phyloP scores from a whole-genome alignment of 352 stramenopile species.

The Phytopythium delawarense region DNA sequence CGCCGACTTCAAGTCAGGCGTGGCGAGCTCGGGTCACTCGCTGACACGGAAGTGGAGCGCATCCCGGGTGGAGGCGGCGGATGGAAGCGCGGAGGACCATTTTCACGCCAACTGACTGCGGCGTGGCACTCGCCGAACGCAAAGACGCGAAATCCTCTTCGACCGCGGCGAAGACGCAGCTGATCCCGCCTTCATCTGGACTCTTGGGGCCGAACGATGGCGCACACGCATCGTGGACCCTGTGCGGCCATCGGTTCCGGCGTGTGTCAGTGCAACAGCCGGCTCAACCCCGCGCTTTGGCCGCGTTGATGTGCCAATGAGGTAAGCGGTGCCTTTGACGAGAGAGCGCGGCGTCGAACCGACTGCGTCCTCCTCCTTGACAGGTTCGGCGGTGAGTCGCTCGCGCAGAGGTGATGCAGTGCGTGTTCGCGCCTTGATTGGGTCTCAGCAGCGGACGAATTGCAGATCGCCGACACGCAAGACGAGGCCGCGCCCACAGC shows the following conservation, averaged over 20 bases:
- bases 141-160: neutral
- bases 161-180: neutral
- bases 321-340: no score
- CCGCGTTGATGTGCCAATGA: no score
- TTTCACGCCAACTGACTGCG: neutral
- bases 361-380: neutral
- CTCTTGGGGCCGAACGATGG: no score
- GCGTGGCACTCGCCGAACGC: neutral
- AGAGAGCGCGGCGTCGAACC: neutral
- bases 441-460: neutral
- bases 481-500: neutral
- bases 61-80: neutral
- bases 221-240: no score
- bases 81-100: neutral
- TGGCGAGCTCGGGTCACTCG: no score
- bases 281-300: no score
- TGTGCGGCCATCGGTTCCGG: neutral
- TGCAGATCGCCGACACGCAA: neutral
- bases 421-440: neutral
- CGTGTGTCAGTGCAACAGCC: neutral
- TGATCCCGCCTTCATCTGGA: neutral
- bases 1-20: neutral
- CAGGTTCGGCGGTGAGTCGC: neutral
- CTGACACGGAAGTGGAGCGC: neutral
- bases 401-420: neutral